A percentile compares a stretch with the other conserved stretches of the same genome.
Evolutionary conservation across 805 yeast species (phyloP).

Genomic region (Yarrowia porcina): DNA sequence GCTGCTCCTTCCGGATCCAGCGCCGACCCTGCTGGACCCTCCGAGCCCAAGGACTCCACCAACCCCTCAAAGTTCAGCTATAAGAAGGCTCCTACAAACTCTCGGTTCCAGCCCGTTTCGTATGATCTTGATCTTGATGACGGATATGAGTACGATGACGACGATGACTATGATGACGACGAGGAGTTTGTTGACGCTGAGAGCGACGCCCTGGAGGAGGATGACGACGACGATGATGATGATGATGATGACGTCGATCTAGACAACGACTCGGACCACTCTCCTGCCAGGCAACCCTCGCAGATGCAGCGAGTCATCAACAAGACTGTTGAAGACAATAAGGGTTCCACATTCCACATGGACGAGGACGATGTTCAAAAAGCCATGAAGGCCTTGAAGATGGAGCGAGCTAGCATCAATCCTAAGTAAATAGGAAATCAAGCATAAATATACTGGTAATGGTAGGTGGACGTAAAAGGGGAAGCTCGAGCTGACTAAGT

Average conservation of each 20-base stretch:
- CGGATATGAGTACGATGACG: slow-evolving; percentile 29
- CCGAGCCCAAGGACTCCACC: slow-evolving; percentile 7
- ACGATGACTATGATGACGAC: slow-evolving; percentile 29
- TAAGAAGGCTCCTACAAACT: slow-evolving; percentile 19
- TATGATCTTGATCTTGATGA: slow-evolving; percentile 28
- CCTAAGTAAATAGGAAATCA: background rate
- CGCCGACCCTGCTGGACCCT: slow-evolving; percentile 5
- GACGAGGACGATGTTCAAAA: slow-evolving; percentile 1
- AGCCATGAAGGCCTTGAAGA: slow-evolving; percentile 12
- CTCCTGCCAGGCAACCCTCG: background rate
- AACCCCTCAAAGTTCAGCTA: slow-evolving; percentile 12
- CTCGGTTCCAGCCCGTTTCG: slow-evolving; percentile 22
- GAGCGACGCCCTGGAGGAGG: slow-evolving; percentile 25
- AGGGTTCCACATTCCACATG: background rate
- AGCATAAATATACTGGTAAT: background rate
- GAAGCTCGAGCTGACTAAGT: background rate
- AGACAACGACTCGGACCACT: slow-evolving; percentile 20
- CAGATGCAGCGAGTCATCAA: slow-evolving; percentile 18
- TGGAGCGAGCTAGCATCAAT: slow-evolving; percentile 14
- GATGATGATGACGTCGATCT: slow-evolving; percentile 19
- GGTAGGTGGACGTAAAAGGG: background rate
- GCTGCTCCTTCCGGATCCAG: background rate
- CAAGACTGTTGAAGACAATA: slow-evolving; percentile 9
- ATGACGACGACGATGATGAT: slow-evolving; percentile 24
- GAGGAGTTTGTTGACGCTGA: slow-evolving; percentile 29